Base-by-base conservation (phyloP, 2,329 filamentous ascomycete species). In the Pezicula neosporulosa region DNA sequence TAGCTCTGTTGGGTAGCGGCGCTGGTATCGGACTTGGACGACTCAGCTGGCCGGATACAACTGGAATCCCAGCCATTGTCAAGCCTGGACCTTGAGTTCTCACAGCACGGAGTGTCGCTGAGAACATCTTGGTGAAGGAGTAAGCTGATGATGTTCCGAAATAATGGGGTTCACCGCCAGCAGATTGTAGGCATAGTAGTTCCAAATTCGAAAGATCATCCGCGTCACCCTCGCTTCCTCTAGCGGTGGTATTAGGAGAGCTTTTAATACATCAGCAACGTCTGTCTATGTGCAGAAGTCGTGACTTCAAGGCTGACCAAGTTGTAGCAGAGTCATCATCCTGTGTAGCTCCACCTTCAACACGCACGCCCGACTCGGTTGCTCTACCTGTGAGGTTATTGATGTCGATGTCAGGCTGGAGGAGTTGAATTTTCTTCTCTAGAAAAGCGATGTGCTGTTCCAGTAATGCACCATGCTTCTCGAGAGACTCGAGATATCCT, bases 91-190 rank as follows among this genome's bases (percentile, higher is more conserved):
- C 33, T n/a, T 36, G 33, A 9, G 9, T 36, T n/a, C 33, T 9
- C 9, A 36, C 33, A 9, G 33, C 33, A 9, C 30, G 46, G 18
- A 48, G 60, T 0, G 59, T 55, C 8, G 62, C 49, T 27, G 60
- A 61, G 13, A 61, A 54, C 15, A 68, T 54, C 16, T 60, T 57
- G 27, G 63, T 62, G 39, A 70, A 68, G 0, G 63, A 63, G 7
- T 70, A 52, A 3, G 66, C 63, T 1, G 66, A 70, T 1, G 68
- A 70, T 3, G 67, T 56, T 0, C 68, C 68, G 33, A 71, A 67
- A 52, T 69, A 70, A 21, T 68, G 68, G 13, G 68, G 66, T 58
- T 70, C 66, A 2, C 63, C 55, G 1, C 67, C 67, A 4, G 67
- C 62, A 2, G 66, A 63, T 19, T n/a, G 33, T 9, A 36, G 33